Evolutionary conservation across 169 alveolate genomes (phyloP).

Genomic region (Prorocentrum cordatum): DNA sequence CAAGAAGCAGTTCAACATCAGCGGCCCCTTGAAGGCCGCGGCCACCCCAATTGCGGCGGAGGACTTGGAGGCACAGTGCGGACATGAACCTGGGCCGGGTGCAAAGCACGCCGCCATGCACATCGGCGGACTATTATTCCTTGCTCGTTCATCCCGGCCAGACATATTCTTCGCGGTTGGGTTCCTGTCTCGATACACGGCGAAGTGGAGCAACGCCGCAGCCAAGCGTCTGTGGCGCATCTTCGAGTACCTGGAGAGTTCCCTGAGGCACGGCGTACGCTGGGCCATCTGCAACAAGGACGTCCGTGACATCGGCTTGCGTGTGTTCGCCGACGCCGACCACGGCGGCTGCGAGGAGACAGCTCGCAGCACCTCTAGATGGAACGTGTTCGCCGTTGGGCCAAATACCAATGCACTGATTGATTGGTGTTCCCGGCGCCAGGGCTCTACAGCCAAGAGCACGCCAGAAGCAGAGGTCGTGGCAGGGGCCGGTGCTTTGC

Average conservation of each 20-base stretch:
- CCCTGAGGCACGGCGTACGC: neutral
- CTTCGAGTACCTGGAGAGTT: neutral
- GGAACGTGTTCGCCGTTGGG: neutral
- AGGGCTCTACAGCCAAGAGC: too few relatives aligned
- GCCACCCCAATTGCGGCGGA: neutral
- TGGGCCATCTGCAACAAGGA: neutral
- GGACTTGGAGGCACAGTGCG: neutral
- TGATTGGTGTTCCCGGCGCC: neutral
- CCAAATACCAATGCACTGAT: neutral
- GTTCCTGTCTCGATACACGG: neutral
- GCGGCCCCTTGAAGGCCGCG: neutral
- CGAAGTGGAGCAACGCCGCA: neutral
- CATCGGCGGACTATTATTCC: neutral
- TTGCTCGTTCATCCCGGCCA: neutral
- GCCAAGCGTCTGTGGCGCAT: neutral
- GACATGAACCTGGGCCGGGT: neutral
- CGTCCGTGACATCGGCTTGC: neutral
- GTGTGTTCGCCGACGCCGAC: neutral
- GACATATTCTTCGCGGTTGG: neutral
- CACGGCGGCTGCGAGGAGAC: conserved; percentile 7
- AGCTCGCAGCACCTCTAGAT: neutral
- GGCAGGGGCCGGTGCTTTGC: too few relatives aligned
- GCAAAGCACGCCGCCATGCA: neutral
- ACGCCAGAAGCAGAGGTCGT: too few relatives aligned
- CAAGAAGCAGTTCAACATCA: neutral